Evolutionary conservation across 2,329 filamentous ascomycete genomes (phyloP).

Genomic region (Diaporthe nobilis): DNA sequence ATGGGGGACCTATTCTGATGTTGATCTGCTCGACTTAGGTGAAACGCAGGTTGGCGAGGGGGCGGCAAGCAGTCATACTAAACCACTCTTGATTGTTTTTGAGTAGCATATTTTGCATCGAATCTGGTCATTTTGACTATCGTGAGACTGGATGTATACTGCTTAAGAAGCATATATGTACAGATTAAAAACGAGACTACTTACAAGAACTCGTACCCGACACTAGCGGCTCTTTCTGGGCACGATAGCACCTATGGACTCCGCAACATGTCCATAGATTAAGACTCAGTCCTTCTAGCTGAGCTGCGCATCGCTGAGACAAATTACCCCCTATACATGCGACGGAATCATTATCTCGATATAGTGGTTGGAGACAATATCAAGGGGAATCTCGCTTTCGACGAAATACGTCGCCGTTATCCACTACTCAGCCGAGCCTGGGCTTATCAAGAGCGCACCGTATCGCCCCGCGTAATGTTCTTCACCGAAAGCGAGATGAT

Average conservation of each 20-base stretch:
- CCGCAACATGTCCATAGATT: not conserved
- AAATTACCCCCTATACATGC: not conserved
- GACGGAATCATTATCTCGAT: not conserved
- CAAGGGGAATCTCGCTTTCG: not conserved
- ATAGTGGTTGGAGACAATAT: not conserved
- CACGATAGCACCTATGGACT: not conserved
- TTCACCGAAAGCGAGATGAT: slow-evolving; percentile 10
- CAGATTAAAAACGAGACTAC: too few relatives aligned
- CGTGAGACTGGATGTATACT: too few relatives aligned
- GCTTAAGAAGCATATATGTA: too few relatives aligned
- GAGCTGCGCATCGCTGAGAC: not conserved
- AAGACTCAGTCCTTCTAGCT: not conserved
- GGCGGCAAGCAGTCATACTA: too few relatives aligned
- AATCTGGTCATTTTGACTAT: too few relatives aligned
- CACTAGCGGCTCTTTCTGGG: not conserved
- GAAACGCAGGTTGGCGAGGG: too few relatives aligned
- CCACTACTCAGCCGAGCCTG: not conserved
- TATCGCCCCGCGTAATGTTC: not conserved
- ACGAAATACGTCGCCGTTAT: not conserved
- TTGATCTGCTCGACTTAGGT: not conserved
- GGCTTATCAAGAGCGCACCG: not conserved
- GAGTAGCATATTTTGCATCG: too few relatives aligned
- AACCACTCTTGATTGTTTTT: too few relatives aligned
- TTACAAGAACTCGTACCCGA: not conserved
- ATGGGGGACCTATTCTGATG: not conserved